phyloP scores from a whole-genome alignment of 371 early-diverging fungal genomes.

The Rhizomucor miehei region DNA sequence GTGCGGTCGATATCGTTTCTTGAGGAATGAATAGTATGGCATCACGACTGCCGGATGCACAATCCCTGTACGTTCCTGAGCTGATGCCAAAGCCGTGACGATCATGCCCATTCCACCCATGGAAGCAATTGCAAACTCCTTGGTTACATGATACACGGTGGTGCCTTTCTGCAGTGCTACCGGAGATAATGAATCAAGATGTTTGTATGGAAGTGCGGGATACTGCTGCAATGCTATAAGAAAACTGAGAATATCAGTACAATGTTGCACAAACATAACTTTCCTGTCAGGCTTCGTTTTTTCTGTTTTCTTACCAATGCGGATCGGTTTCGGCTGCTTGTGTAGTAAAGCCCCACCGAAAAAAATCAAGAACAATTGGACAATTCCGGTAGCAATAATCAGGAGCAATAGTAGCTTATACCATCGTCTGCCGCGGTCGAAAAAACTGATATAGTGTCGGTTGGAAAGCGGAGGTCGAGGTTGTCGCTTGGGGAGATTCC shows the following conservation, averaged over 20 bases:
- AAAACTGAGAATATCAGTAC: conserved; percentile 6
- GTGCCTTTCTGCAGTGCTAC: conserved; percentile 32
- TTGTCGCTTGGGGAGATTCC: background rate
- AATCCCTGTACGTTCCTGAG: conserved; percentile 49
- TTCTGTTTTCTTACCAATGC: conserved; percentile 56
- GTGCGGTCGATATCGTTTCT: conserved; percentile 30
- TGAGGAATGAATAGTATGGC: conserved; percentile 59
- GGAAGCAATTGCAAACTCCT: conserved; percentile 56
- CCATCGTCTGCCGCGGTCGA: conserved; percentile 45
- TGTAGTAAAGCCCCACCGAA: conserved; percentile 40
- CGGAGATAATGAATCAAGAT: conserved; percentile 32
- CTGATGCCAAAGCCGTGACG: conserved; percentile 59
- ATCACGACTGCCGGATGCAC: conserved; percentile 57
- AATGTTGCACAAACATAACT: conserved; percentile 13
- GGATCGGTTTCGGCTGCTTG: conserved; percentile 38
- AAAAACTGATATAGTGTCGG: background rate
- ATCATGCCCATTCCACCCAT: conserved; percentile 60
- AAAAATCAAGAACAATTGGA: conserved; percentile 33
- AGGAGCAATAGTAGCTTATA: conserved; percentile 44
- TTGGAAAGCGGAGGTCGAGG: conserved; percentile 5
- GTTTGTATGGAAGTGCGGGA: conserved; percentile 49
- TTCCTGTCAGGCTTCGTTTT: too few species aligned
- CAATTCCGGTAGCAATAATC: conserved; percentile 35
- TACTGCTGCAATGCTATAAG: conserved; percentile 37
- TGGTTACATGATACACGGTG: conserved; percentile 55